Conservation (phyloP, 2,329 filamentous ascomycete genomes). For the Coniochaeta sp. region DNA sequence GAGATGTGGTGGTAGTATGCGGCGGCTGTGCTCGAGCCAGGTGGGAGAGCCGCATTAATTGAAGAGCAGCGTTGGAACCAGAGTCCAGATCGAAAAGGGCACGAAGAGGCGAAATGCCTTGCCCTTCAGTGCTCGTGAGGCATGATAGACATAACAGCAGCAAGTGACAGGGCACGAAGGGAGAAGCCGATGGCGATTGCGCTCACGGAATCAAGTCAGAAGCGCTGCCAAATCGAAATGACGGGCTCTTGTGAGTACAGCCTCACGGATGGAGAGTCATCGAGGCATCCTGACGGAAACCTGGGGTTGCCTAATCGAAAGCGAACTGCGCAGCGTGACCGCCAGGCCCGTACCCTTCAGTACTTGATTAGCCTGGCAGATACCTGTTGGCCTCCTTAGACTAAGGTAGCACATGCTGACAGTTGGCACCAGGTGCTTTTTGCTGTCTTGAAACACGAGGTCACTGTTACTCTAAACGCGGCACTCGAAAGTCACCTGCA, state of each 20-base stretch:
- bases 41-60: constrained; percentile 2
- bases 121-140: constrained; percentile 7
- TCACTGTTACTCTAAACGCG: background rate
- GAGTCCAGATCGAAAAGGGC: background rate
- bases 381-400: background rate
- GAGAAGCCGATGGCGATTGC: background rate
- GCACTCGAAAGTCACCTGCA: background rate
- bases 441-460: background rate
- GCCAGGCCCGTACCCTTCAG: background rate
- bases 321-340: background rate
- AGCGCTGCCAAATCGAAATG: constrained; percentile 9
- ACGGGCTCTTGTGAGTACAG: constrained; percentile 34
- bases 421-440: background rate
- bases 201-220: background rate
- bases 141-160: constrained; percentile 6
- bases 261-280: constrained; percentile 17
- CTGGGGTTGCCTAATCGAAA: background rate
- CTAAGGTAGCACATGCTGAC: background rate
- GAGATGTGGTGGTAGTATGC: background rate
- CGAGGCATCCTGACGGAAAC: background rate
- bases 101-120: constrained; percentile 4
- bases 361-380: background rate
- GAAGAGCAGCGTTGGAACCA: constrained; percentile 7
- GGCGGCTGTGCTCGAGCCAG: background rate
- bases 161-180: constrained; percentile 5